Evolutionary conservation across 768 basidiomycete genomes (phyloP).

Genomic region (Agaricus blazei): DNA sequence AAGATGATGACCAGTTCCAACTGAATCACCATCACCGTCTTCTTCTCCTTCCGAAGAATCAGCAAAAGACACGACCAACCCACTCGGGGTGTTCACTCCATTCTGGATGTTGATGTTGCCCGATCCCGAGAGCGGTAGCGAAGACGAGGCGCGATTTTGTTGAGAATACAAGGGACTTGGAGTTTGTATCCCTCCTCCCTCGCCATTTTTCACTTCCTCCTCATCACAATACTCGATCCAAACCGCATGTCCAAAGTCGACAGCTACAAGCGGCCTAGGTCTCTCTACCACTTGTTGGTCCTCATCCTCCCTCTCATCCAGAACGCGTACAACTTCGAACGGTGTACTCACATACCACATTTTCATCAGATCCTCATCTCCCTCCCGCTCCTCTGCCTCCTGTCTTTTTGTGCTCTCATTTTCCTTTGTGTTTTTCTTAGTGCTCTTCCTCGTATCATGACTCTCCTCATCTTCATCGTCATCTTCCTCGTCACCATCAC

Average conservation of each 20-base stretch:
- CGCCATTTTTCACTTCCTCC: constrained; percentile 7
- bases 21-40: too few relatives aligned
- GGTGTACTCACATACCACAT: constrained; percentile 69
- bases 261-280: constrained; percentile 68
- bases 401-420: constrained; percentile 1
- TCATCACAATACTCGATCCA: constrained; percentile 62
- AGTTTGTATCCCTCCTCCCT: too few relatives aligned
- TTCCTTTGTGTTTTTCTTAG: constrained; percentile 2
- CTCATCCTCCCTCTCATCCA: constrained; percentile 42
- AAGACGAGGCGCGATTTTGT: too few relatives aligned
- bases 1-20: too few relatives aligned
- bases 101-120: background rate
- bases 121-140: background rate
- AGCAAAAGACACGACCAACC: background rate
- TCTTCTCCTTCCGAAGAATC: too few relatives aligned
- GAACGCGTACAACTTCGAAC: constrained; percentile 67
- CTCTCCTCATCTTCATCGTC: background rate
- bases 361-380: constrained; percentile 54
- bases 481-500: constrained; percentile 1
- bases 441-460: background rate
- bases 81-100: background rate
- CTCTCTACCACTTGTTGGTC: constrained; percentile 33
- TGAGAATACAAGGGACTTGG: too few relatives aligned
- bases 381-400: constrained; percentile 1
- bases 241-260: constrained; percentile 85